Evolutionary conservation across 2,329 filamentous ascomycete species (phyloP), one percentile per base, ranked within the genome.

Genomic region (Talaromyces sp.): DNA sequence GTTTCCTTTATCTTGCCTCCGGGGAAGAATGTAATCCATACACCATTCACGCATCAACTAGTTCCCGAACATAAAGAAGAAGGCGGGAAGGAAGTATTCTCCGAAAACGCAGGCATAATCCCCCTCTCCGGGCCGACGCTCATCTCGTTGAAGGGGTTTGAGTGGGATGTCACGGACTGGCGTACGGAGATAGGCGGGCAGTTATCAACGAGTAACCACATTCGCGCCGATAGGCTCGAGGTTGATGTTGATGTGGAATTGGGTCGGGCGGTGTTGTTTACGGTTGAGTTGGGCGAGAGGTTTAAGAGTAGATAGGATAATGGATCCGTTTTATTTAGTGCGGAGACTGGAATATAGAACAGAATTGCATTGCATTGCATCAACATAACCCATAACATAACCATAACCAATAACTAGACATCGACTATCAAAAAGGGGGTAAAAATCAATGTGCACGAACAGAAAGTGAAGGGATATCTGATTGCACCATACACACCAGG

Each of bases 91-190:
- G 69, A 71, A 36, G 71, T 76, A 11, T 91, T 97, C 71, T 91
- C 86, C 6, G 89, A 91, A 74, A 88, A 96, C 73, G 85, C 96
- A 34, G 95, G 95, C 10, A 91, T 99, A 68, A 82, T 99, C 45
- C 95, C 95, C 0, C 80, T 98, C 25, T 90, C 88, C 64, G 91
- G 89, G n/a, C 86, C 89, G 2, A 89, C 91, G 56, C 77, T 84
- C n/a, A 92, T 99, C 71, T 89, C 88, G 7, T 96, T 92, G 0
- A 79, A 82, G 15, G 95, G 95, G 0, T 81, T 98, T 22, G 89
- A 96, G 75, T 99, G 95, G 95, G 93, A 99, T 78, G 91, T 99
- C 1, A 75, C 83, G 66, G 82, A 92, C 67, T 97, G 94, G 93
- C 79, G 85, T 69, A 97, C 91, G 0, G 83, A 86, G 72, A 90